Conservation (phyloP, 495 filamentous ascomycete species). For the Lasiosphaeria ovina region DNA sequence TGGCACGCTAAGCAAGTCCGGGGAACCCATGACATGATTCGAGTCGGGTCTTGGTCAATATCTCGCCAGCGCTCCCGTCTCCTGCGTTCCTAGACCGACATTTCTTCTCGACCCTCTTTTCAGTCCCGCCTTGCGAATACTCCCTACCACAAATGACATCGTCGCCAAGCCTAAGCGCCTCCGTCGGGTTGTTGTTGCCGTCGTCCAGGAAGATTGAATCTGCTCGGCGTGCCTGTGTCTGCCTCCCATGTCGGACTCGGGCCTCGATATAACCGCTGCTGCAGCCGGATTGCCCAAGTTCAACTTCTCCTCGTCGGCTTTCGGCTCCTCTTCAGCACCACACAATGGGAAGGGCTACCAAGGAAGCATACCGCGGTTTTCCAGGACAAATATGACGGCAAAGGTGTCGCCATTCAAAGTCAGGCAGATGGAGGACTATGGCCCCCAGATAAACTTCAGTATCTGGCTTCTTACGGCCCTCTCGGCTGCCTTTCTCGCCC, state of each 20-base stretch:
- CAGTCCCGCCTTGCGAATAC: conserved; percentile 8
- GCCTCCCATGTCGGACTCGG: conserved; percentile 20
- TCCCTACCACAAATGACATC: conserved; percentile 19
- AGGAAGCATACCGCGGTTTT: conserved; percentile 5
- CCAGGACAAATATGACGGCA: conserved; percentile 9
- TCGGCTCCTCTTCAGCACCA: neutral
- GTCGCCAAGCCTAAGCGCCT: conserved; percentile 12
- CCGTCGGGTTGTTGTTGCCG: conserved; percentile 13
- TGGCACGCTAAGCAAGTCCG: conserved; percentile 17
- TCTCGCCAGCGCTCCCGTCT: conserved; percentile 23
- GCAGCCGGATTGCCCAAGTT: conserved; percentile 13
- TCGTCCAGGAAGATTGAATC: conserved; percentile 11
- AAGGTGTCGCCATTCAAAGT: conserved; percentile 14
- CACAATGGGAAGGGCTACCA: conserved; percentile 17
- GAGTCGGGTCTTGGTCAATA: conserved; percentile 21
- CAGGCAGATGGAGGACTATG: conserved; percentile 24
- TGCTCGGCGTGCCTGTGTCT: conserved; percentile 12
- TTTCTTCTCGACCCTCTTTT: conserved; percentile 14
- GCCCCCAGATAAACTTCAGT: conserved; percentile 41
- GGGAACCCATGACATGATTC: conserved; percentile 22
- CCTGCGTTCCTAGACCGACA: conserved; percentile 9
- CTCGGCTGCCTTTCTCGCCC: conserved; percentile 34
- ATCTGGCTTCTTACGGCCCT: conserved; percentile 38
- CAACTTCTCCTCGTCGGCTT: conserved; percentile 10
- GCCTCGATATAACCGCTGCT: conserved; percentile 10